Evolutionary conservation across 2,329 filamentous ascomycete genomes (phyloP), one percentile per base, ranked within the genome.

Genomic region (Podosphaera xanthii): DNA sequence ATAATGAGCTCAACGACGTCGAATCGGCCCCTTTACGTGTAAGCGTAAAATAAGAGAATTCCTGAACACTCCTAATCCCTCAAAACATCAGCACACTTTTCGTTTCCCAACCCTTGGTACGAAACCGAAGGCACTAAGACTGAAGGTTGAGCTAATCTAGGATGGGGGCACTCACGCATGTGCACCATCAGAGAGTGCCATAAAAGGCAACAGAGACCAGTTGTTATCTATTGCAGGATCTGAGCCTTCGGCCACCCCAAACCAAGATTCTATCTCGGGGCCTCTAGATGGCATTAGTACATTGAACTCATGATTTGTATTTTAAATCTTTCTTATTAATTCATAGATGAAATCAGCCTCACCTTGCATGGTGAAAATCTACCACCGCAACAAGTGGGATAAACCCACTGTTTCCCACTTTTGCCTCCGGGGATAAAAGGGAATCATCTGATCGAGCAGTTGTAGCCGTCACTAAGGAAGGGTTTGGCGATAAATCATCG

Each of bases 1-100:
- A 98, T 31, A 98, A 80, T 33, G 88, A 94, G 1, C 87, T 89
- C 36, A 82, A 80, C 5, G 83, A 79, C 31, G 48, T 36, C 1
- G 40, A 73, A 69, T 30, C 70, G 66, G 58, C 71, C 72, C 63
- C 38, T n/a, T 72, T 76, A 36, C 81, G 80, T 60, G 88, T 77
- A 58, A 98, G 81, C 7, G 91, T 97, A 71, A 98, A 98, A 74
- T 98, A 98, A 58, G 90, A 96, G 75, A 97, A 98, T 73, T 97
- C 92, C 73, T 98, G 92, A 60, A 84, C 85, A 31, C 87, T 83
- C 59, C 87, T 92, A 56, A 35, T 52, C 46, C 22, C 33, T 36
- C 22, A 44, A 50, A 49, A 60, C 58, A 63, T 59, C 55, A 49
- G 35, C 34, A 38, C 50, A 4, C 34, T 52, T 57, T 31, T 54